Conservation (phyloP, 163 green algal genomes). For the Scenedesmus sp. region DNA sequence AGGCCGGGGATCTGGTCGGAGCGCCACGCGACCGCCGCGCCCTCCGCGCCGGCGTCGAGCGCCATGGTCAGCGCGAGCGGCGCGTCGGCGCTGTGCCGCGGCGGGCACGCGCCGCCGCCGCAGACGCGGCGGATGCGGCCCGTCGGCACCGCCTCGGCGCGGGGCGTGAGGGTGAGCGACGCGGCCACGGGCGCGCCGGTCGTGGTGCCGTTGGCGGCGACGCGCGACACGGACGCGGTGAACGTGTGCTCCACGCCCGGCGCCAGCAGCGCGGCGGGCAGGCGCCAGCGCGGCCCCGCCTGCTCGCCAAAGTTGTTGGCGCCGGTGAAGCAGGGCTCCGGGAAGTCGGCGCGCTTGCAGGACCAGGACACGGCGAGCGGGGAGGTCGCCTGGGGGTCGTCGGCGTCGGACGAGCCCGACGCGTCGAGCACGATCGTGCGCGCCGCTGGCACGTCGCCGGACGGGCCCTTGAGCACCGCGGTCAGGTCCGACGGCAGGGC, state of each 20-base stretch:
- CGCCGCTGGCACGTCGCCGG: background rate
- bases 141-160: background rate
- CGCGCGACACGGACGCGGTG: background rate
- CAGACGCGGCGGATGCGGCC: conserved; percentile 22
- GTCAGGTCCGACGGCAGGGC: conserved; percentile 5
- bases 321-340: conserved; percentile 2
- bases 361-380: background rate
- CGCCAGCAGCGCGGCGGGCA: background rate
- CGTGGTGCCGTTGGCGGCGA: background rate
- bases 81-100: conserved; percentile 4
- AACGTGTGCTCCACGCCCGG: conserved; percentile 20
- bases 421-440: conserved; percentile 7
- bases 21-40: conserved; percentile 5
- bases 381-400: conserved; percentile 4
- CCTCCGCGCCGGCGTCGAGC: conserved; percentile 4
- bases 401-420: background rate
- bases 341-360: conserved; percentile 5
- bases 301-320: conserved; percentile 9
- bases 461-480: background rate
- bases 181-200: no score
- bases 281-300: background rate
- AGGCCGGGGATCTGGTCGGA: background rate
- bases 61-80: conserved; percentile 5
- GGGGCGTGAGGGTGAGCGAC: background rate
- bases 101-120: conserved; percentile 3